These are phyloP conservation scores for Reticulascus tulasneorum DNA, from an alignment of 2,329 filamentous ascomycete genomes.

Conservation along the genomic window DNA sequence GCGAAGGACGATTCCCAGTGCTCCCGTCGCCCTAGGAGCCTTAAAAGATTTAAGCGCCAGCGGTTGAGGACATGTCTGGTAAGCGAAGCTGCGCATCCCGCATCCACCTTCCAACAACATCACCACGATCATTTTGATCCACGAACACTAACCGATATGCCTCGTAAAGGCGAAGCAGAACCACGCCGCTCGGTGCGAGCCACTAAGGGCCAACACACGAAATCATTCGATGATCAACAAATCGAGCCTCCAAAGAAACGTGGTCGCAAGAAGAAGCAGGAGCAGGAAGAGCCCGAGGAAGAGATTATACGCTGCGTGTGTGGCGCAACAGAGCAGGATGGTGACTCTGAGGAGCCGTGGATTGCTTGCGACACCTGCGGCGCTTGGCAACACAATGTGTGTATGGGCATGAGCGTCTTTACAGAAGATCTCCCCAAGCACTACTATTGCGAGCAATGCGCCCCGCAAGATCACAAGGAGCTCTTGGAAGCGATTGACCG, in stretches of 20 bases:
- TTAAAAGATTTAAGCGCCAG: no score
- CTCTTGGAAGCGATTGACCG: conserved; percentile 72
- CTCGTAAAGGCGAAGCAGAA: conserved; percentile 53
- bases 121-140: no score
- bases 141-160: conserved; percentile 5
- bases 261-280: conserved; percentile 57
- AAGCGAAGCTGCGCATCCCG: conserved; percentile 11
- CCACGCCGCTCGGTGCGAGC: conserved; percentile 90
- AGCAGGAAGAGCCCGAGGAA: conserved; percentile 54
- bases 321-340: conserved; percentile 79
- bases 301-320: conserved; percentile 92
- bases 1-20: no score
- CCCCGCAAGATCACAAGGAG: conserved; percentile 76
- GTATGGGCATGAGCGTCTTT: conserved; percentile 79
- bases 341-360: conserved; percentile 86
- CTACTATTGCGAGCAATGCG: conserved; percentile 92
- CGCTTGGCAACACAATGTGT: conserved; percentile 97
- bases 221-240: conserved; percentile 72
- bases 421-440: conserved; percentile 73
- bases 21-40: no score
- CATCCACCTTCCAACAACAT: no score
- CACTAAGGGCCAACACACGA: conserved; percentile 93
- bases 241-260: conserved; percentile 51
- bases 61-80: conserved; percentile 14
- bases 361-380: conserved; percentile 91